Conservation (phyloP, 139 green algal genomes). For the Desmodesmus armatus region DNA sequence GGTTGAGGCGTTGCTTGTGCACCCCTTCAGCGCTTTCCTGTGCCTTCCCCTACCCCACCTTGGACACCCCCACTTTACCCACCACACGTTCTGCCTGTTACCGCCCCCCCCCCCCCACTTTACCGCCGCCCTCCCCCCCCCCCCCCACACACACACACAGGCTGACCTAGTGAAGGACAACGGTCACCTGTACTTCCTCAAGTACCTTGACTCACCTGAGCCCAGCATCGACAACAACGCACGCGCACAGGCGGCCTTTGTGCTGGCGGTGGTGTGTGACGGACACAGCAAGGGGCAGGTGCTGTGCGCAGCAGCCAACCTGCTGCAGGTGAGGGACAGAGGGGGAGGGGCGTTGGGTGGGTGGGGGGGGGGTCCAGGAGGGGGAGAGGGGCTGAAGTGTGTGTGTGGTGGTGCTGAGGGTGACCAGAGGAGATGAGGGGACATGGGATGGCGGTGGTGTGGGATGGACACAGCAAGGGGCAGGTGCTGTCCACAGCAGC, state of each 20-base stretch:
- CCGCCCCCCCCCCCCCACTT: background rate
- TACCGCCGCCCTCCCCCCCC: constrained; percentile 14
- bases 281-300: constrained; percentile 76
- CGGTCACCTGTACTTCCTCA: constrained; percentile 97
- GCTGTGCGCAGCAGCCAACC: constrained; percentile 59
- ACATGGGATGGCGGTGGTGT: constrained; percentile 94
- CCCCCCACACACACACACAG: too few relatives aligned
- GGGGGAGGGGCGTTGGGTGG: too few relatives aligned
- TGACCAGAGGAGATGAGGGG: too few relatives aligned
- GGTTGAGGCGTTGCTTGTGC: too few relatives aligned
- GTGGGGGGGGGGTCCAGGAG: too few relatives aligned
- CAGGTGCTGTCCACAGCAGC: constrained; percentile 61
- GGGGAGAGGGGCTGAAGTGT: too few relatives aligned
- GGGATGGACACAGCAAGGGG: constrained; percentile 79
- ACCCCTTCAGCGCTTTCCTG: too few relatives aligned
- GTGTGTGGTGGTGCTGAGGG: background rate
- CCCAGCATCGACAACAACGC: background rate
- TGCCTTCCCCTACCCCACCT: too few relatives aligned
- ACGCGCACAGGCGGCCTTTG: constrained; percentile 84
- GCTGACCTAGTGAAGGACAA: constrained; percentile 96
- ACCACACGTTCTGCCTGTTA: too few relatives aligned
- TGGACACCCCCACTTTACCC: too few relatives aligned
- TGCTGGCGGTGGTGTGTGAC: constrained; percentile 93
- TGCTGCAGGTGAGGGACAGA: constrained; percentile 56
- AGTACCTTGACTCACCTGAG: constrained; percentile 81